These are phyloP conservation scores for Phytophthora pinifolia DNA, from an alignment of 352 stramenopile genomes.

Conservation along the genomic window DNA sequence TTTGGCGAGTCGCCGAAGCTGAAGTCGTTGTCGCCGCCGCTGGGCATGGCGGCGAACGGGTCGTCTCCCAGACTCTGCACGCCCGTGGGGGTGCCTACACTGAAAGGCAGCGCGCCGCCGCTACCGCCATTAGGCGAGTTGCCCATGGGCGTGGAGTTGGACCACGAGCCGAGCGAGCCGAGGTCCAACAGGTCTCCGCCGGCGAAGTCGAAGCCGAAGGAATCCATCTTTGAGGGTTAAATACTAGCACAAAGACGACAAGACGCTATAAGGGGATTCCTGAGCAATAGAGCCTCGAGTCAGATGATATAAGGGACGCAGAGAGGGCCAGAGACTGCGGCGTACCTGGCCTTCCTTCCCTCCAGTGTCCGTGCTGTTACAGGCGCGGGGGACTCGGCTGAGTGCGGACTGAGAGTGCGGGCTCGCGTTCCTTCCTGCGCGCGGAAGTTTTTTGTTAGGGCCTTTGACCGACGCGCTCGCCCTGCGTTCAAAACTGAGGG, in stretches of 20 bases:
- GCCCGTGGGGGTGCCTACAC: conserved; percentile 81
- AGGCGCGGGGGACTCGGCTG: background rate
- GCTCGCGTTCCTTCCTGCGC: conserved; percentile 18
- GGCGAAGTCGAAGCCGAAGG: conserved; percentile 83
- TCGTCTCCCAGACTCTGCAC: conserved; percentile 84
- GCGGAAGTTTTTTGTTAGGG: conserved; percentile 23
- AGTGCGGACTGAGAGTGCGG: conserved; percentile 4
- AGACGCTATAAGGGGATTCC: conserved; percentile 16
- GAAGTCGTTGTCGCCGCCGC: conserved; percentile 62
- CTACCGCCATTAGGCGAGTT: conserved; percentile 61
- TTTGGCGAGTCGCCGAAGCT: conserved; percentile 83
- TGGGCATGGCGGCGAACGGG: conserved; percentile 53
- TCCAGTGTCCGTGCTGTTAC: background rate
- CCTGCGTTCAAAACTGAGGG: conserved; percentile 38
- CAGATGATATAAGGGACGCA: conserved; percentile 5
- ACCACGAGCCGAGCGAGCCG: conserved; percentile 70
- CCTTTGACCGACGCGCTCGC: conserved; percentile 22
- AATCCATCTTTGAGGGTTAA: conserved; percentile 62
- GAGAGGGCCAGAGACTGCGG: background rate
- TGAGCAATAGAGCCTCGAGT: conserved; percentile 4
- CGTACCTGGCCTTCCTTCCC: conserved; percentile 15
- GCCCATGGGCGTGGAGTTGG: conserved; percentile 61
- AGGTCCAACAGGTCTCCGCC: conserved; percentile 76
- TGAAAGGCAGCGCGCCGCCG: conserved; percentile 61
- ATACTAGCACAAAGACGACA: conserved; percentile 41